Evolutionary conservation across 805 yeast species (phyloP).

Genomic region (Saccharomycopsis fermentans): DNA sequence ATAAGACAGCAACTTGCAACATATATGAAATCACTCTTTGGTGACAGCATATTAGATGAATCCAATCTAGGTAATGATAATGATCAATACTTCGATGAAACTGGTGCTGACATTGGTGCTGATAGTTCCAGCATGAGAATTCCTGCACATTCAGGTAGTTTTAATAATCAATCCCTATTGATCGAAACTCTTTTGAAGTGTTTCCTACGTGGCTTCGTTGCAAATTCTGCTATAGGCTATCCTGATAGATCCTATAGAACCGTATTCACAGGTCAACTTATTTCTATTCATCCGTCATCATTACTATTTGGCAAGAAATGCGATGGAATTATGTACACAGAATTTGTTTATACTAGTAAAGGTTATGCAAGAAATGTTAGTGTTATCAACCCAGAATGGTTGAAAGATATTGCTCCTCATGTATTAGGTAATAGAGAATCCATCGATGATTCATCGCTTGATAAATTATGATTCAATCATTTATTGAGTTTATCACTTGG

Average conservation of each 20-base stretch:
- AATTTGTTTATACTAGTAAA: conserved; percentile 84
- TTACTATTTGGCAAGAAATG: conserved; percentile 69
- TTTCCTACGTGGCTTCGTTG: conserved; percentile 73
- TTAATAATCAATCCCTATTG: conserved; percentile 31
- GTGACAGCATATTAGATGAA: conserved; percentile 17
- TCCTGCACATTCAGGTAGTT: background rate
- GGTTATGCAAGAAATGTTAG: conserved; percentile 91
- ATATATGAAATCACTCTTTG: conserved; percentile 46
- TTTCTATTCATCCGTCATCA: conserved; percentile 87
- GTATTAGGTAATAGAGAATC: conserved; percentile 31
- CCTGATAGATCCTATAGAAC: conserved; percentile 92
- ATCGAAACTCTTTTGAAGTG: conserved; percentile 58
- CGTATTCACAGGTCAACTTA: conserved; percentile 69
- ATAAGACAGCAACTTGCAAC: conserved; percentile 67
- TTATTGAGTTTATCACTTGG: background rate
- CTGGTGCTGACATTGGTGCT: conserved; percentile 21
- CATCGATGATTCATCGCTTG: background rate
- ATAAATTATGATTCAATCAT: background rate
- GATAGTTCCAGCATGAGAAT: background rate
- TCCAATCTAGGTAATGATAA: conserved; percentile 8
- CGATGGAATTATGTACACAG: conserved; percentile 90
- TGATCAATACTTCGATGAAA: conserved; percentile 20
- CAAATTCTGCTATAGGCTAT: conserved; percentile 86
- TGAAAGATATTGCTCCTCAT: conserved; percentile 72
- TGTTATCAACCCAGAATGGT: conserved; percentile 71